A percentile compares a stretch with the other conserved stretches of the same genome.
phyloP scores from a whole-genome alignment of 148 eudicot species.

The Dianthus caryophyllus region DNA sequence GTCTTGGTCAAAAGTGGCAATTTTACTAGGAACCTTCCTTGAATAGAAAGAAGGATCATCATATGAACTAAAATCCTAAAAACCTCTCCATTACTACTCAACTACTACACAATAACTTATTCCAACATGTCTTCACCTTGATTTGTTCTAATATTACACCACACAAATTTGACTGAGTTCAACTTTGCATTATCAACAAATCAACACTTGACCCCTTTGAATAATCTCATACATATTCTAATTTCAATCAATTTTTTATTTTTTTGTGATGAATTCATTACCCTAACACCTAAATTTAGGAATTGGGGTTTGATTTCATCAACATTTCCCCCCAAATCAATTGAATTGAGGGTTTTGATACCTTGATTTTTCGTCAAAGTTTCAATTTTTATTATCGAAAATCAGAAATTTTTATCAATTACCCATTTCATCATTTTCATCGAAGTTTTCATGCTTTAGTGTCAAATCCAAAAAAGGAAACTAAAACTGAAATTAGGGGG shows the following conservation, averaged over 20 bases:
- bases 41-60: neutral
- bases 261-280: neutral
- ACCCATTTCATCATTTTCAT: no score
- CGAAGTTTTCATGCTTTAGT: no score
- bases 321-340: neutral
- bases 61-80: neutral
- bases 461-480: no score
- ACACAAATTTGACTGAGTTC: slow-evolving; percentile 9
- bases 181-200: neutral
- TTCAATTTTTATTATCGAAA: slow-evolving; percentile 2
- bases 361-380: neutral
- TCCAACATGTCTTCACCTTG: neutral
- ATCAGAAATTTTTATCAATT: no score
- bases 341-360: no score
- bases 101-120: neutral
- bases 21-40: neutral
- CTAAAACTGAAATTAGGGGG: no score
- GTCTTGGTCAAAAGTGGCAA: no score
- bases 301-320: slow-evolving; percentile 2
- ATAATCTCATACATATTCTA: neutral
- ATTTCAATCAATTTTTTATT: slow-evolving; percentile 3
- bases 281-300: neutral
- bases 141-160: no score
- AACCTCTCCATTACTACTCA: neutral
- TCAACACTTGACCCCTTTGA: neutral